Percentiles rank a stretch among this genome's conserved stretches.
Conservation (phyloP, 768 basidiomycete genomes). For the Suillus clintonianus region DNA sequence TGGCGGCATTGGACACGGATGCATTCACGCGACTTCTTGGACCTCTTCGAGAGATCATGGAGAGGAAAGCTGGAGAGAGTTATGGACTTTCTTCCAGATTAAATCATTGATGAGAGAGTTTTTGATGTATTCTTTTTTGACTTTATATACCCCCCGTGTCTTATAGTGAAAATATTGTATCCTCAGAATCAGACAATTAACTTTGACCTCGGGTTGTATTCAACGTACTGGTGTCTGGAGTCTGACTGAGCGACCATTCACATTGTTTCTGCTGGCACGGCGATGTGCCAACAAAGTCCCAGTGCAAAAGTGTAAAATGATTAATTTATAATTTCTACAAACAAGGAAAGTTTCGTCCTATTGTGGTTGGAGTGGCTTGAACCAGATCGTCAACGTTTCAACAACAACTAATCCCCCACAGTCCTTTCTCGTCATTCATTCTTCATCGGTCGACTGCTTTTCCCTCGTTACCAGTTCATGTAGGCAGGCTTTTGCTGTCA, state of each 20-base stretch:
- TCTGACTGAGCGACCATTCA: background rate
- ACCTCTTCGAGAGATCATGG: constrained; percentile 91
- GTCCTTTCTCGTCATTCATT: background rate
- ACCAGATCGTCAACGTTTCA: background rate
- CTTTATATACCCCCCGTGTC: constrained; percentile 1
- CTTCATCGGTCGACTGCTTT: constrained; percentile 6
- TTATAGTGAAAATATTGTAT: constrained; percentile 4
- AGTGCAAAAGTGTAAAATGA: background rate
- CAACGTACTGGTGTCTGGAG: background rate
- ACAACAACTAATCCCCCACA: constrained; percentile 4
- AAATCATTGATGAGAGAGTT: constrained; percentile 26
- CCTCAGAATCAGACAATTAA: background rate
- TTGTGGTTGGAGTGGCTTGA: constrained; percentile 14
- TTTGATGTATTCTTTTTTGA: background rate
- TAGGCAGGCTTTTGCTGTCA: background rate
- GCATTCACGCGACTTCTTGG: constrained; percentile 94
- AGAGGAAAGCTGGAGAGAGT: constrained; percentile 79
- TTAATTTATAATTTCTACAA: background rate
- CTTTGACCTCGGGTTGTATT: background rate
- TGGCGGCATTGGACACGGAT: constrained; percentile 89
- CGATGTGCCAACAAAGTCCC: constrained; percentile 32
- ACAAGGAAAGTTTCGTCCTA: too few relatives aligned
- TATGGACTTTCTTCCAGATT: constrained; percentile 47
- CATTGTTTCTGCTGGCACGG: background rate
- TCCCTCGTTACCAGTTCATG: constrained; percentile 13